Evolutionary conservation across 495 filamentous ascomycete genomes (phyloP).

Genomic region (Penicillium flavigenum): DNA sequence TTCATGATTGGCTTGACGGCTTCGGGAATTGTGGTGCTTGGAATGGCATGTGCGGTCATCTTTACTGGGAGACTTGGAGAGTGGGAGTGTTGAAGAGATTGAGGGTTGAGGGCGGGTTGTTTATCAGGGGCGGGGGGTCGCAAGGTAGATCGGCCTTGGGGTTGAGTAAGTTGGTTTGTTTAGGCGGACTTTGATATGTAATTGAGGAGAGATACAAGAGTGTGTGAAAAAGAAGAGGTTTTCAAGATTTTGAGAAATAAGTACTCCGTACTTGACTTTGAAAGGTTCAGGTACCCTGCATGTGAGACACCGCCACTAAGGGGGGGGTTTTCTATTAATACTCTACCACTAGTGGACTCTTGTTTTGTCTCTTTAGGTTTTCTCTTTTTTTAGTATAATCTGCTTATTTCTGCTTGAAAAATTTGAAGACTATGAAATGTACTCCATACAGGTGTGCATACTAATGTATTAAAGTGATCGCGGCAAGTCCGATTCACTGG

Average conservation of each 20-base stretch:
- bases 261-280: slow-evolving; percentile 1
- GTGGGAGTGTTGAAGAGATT: slow-evolving; percentile 3
- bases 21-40: slow-evolving; percentile 17
- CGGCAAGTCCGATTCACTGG: neutral
- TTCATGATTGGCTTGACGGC: slow-evolving; percentile 24
- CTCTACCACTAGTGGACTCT: slow-evolving; percentile 6
- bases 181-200: neutral
- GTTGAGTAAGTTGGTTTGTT: neutral
- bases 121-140: slow-evolving; percentile 9
- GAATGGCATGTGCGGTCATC: slow-evolving; percentile 20
- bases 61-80: slow-evolving; percentile 6
- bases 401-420: neutral
- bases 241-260: neutral
- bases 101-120: neutral
- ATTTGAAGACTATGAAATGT: neutral
- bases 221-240: slow-evolving; percentile 1
- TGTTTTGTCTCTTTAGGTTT: neutral
- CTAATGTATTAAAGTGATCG: neutral
- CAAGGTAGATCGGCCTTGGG: slow-evolving; percentile 21
- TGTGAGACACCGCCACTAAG: slow-evolving; percentile 9
- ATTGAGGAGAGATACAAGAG: neutral
- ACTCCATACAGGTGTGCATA: neutral
- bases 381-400: neutral
- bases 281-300: slow-evolving; percentile 5
- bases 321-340: slow-evolving; percentile 9